Conservation (phyloP, 139 green algal species). For the Volvox africanus region DNA sequence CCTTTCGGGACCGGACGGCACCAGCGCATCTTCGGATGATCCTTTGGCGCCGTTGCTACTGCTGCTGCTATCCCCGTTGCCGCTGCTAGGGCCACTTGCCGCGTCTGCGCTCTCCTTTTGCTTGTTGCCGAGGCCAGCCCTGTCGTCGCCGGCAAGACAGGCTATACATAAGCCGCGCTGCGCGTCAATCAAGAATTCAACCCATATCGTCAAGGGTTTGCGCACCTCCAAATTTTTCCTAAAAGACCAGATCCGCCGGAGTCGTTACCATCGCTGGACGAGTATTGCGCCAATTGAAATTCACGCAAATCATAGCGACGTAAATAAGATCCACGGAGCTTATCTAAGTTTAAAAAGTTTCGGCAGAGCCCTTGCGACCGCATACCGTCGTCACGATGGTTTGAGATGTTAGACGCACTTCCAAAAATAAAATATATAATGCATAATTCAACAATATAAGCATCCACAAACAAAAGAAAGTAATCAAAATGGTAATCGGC, state of each 20-base stretch:
- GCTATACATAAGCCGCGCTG: background rate
- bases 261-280: background rate
- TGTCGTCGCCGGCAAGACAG: background rate
- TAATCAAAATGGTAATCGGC: no score
- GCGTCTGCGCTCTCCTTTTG: background rate
- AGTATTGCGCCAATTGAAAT: background rate
- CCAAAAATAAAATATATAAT: no score
- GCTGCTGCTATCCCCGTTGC: background rate
- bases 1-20: conserved; percentile 50
- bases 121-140: background rate
- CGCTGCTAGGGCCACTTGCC: background rate
- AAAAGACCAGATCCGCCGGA: conserved; percentile 32
- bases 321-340: background rate
- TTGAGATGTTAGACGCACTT: background rate
- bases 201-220: background rate
- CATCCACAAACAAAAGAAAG: no score
- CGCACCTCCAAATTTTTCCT: conserved; percentile 32
- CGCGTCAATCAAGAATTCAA: no score
- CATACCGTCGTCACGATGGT: background rate
- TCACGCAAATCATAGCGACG: background rate
- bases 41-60: conserved; percentile 7
- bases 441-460: no score
- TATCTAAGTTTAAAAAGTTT: background rate
- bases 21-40: conserved; percentile 34
- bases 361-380: background rate